Evolutionary conservation across 2,329 filamentous ascomycete genomes (phyloP), one percentile per base, ranked within the genome.

Genomic region (Claviceps spartinae): DNA sequence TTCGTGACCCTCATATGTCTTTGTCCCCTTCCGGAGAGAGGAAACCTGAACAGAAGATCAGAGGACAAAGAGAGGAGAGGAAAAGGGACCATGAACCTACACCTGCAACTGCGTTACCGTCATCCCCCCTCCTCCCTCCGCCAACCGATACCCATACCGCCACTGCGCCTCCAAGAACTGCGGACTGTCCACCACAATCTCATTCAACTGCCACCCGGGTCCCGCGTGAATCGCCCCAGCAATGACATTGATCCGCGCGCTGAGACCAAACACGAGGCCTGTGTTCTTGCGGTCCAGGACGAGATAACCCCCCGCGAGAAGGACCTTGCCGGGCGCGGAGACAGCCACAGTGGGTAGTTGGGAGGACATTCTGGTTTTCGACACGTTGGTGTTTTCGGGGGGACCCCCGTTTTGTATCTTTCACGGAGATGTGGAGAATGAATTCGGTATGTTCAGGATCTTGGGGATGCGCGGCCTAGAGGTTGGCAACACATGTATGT

Each of bases 261-360:
- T 78, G 52, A 86, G 76, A 34, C 82, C 82, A 62, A 84, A 77
- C 55, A 88, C 77, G 51, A 88, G 70, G 30, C 84, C 91, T 3
- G 86, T 93, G 69, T 96, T 89, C 55, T 78, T 74, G 55, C 87
- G 82, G 71, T 97, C 91, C 46, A 98, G 82, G 22, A 96, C 91
- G 46, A 97, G 82, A 69, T 97, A 98, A 55, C 93, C 93, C 57
- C 93, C 93, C 4, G 91, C 88, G 51, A 97, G 79, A 57, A 98
- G 79, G 55, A 98, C 93, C 73, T 98, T 98, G 60, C 93, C 93
- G 18, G 93, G 93, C 22, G 93, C 91, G 56, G 93, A 97, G 58
- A 95, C 80, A 63, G 83, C 84, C 47, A 69, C 61, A 48, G 71
- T 70, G 20, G 45, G 45, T 30, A 37, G 45, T 24, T 36, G 18